Evolutionary conservation across 2,329 filamentous ascomycete genomes (phyloP).

Genomic region (Phaeosphaeriaceae sp.): DNA sequence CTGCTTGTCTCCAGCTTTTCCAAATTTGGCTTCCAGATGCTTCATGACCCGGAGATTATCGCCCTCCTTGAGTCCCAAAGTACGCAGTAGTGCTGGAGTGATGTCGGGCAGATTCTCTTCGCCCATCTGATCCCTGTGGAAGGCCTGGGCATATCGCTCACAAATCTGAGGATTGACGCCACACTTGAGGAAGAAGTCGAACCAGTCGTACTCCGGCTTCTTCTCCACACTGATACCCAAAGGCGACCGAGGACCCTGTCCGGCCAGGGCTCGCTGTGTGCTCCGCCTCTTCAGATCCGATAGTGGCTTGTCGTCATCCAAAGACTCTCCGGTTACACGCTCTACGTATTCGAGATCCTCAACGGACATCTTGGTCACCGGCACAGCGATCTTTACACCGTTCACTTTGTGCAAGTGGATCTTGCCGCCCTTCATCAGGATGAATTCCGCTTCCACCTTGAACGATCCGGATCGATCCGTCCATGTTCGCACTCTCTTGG

Average conservation of each 20-base stretch:
- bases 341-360: conserved; percentile 97
- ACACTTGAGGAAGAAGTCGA: conserved; percentile 94
- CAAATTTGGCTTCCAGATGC: conserved; percentile 80
- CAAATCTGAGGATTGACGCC: conserved; percentile 93
- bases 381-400: conserved; percentile 97
- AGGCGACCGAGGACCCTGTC: conserved; percentile 49
- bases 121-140: conserved; percentile 92
- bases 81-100: conserved; percentile 80
- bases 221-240: conserved; percentile 71
- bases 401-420: conserved; percentile 98
- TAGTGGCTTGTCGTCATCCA: conserved; percentile 91
- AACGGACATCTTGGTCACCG: conserved; percentile 92
- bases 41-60: conserved; percentile 97
- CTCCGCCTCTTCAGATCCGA: conserved; percentile 75
- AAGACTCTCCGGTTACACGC: conserved; percentile 80
- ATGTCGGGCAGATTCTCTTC: conserved; percentile 92
- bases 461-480: conserved; percentile 95
- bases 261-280: conserved; percentile 61
- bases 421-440: conserved; percentile 92
- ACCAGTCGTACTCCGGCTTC: conserved; percentile 93
- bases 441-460: conserved; percentile 95
- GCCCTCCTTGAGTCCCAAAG: conserved; percentile 90
- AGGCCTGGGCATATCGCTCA: conserved; percentile 91
- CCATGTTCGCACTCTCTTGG: conserved; percentile 86
- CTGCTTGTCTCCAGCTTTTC: conserved; percentile 67